A percentile compares a stretch with the other conserved stretches of the same genome.
Conservation (phyloP, 768 basidiomycete species). For the Boletus subparvulus region DNA sequence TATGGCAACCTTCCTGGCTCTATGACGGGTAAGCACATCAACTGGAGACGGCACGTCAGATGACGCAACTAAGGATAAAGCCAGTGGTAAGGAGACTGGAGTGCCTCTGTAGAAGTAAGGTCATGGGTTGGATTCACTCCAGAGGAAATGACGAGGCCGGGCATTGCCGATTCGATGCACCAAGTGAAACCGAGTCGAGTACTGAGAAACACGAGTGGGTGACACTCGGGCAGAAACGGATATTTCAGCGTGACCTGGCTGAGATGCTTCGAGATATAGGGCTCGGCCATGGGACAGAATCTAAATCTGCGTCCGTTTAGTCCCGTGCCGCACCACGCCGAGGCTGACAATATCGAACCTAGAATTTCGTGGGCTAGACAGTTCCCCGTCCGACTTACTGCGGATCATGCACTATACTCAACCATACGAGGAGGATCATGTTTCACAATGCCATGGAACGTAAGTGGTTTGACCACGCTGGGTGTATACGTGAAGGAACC, state of each 20-base stretch:
- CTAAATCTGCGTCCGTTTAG: not conserved
- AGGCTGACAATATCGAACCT: not conserved
- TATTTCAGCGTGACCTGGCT: not conserved
- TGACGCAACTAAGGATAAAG: not conserved
- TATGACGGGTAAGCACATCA: not conserved
- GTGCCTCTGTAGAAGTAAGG: too few relatives aligned
- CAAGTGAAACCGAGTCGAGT: not conserved
- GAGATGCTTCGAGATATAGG: not conserved
- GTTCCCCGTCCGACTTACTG: too few relatives aligned
- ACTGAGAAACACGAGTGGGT: not conserved
- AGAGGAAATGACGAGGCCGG: not conserved
- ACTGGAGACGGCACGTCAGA: not conserved
- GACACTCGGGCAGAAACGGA: too few relatives aligned
- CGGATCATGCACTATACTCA: too few relatives aligned
- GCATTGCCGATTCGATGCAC: not conserved
- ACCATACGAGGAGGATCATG: too few relatives aligned
- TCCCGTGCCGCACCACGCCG: not conserved
- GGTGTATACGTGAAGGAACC: too few relatives aligned
- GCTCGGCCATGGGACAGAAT: not conserved
- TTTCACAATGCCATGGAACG: too few relatives aligned
- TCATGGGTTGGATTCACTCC: not conserved
- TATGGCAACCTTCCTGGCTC: not conserved
- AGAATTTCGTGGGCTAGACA: too few relatives aligned
- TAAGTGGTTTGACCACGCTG: too few relatives aligned
- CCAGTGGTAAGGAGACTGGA: not conserved